Conservation (phyloP, 2,329 filamentous ascomycete genomes). For the Penicillium sp. region DNA sequence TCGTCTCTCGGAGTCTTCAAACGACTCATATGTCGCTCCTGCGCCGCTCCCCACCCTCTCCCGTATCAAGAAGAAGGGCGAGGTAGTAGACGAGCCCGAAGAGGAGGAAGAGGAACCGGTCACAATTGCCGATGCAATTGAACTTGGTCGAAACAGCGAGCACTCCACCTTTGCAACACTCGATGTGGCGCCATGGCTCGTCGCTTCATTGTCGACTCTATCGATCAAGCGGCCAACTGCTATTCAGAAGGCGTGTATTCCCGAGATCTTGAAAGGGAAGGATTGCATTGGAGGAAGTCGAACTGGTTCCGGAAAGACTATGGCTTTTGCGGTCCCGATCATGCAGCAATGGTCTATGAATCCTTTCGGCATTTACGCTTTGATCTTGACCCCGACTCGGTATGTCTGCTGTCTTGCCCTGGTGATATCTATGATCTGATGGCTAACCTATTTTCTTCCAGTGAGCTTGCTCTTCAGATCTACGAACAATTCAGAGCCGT, state of each 20-base stretch:
- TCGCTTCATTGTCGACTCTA: conserved; percentile 73
- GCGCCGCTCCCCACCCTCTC: conserved; percentile 41
- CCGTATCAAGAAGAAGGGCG: conserved; percentile 44
- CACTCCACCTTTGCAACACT: conserved; percentile 68
- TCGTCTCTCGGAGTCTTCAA: conserved; percentile 41
- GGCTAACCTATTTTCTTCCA: conserved; percentile 27
- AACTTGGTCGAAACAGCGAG: conserved; percentile 47
- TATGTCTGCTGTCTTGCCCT: conserved; percentile 33
- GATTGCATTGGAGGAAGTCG: conserved; percentile 94
- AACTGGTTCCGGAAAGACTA: conserved; percentile 95
- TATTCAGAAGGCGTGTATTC: conserved; percentile 92
- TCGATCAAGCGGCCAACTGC: conserved; percentile 86
- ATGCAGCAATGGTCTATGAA: conserved; percentile 92
- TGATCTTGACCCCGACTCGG: conserved; percentile 87
- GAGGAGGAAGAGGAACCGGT: conserved; percentile 37
- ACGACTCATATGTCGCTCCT: conserved; percentile 36
- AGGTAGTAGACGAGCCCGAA: conserved; percentile 19
- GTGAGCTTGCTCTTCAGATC: conserved; percentile 92
- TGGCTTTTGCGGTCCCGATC: conserved; percentile 93
- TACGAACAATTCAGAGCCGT: conserved; percentile 96
- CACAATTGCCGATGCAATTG: conserved; percentile 42
- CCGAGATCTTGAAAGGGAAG: conserved; percentile 83
- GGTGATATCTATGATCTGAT: not conserved
- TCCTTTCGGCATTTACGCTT: conserved; percentile 84
- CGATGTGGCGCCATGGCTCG: conserved; percentile 81